A percentile compares a stretch with the other conserved stretches of the same genome.
phyloP scores from a whole-genome alignment of 1,139 yeast genomes.

The Suhomyces anneliseae region DNA sequence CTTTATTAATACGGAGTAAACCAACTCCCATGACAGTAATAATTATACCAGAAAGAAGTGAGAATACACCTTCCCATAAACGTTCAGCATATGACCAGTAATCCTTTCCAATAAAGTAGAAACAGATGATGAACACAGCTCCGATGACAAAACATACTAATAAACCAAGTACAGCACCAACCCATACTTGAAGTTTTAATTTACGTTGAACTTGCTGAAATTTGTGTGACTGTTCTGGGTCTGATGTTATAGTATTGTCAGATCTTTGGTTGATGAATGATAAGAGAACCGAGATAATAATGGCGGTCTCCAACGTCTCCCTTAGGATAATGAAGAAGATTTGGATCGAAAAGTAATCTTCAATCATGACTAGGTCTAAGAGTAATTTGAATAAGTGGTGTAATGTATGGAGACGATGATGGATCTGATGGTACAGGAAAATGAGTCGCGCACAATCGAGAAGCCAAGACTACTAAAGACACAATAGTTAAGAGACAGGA shows the following conservation, averaged over 20 bases:
- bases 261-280: constrained; percentile 72
- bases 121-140: constrained; percentile 68
- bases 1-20: constrained; percentile 68
- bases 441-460: neutral
- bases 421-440: neutral
- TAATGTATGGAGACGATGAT: neutral
- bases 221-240: constrained; percentile 12
- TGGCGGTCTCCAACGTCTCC: constrained; percentile 85
- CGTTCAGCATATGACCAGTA: constrained; percentile 83
- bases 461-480: neutral
- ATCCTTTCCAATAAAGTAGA: constrained; percentile 76
- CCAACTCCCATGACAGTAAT: constrained; percentile 90
- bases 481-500: neutral
- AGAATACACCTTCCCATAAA: constrained; percentile 89
- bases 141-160: constrained; percentile 76
- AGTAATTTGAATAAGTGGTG: neutral
- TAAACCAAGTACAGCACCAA: constrained; percentile 74
- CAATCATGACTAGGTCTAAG: constrained; percentile 21
- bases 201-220: constrained; percentile 19
- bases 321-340: constrained; percentile 86
- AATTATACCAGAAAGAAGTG: constrained; percentile 74
- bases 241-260: constrained; percentile 18
- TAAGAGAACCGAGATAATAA: constrained; percentile 78
- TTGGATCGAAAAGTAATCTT: constrained; percentile 65
- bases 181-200: constrained; percentile 75